phyloP scores from a whole-genome alignment of 169 alveolate genomes.

The Ichthyophthirius multifiliis region DNA sequence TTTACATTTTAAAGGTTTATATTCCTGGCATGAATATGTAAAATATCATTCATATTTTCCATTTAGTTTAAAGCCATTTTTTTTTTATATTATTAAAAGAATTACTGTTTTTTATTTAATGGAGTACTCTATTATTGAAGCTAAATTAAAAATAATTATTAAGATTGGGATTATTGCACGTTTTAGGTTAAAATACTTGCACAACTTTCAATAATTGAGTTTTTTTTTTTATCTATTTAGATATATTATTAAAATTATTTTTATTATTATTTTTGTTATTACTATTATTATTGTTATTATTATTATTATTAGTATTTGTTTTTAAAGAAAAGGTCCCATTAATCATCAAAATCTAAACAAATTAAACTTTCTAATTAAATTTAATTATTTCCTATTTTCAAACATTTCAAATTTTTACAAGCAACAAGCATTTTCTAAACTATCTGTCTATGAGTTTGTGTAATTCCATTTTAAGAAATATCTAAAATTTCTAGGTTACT shows the following conservation, averaged over 20 bases:
- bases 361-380: neutral
- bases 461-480: neutral
- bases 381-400: neutral
- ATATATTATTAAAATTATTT: neutral
- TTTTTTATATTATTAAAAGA: neutral
- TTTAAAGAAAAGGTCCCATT: neutral
- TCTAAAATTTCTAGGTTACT: neutral
- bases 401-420: neutral
- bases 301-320: neutral
- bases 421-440: neutral
- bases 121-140: neutral
- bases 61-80: neutral
- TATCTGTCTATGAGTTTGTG: neutral
- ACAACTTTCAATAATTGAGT: neutral
- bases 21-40: neutral
- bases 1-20: neutral
- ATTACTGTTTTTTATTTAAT: neutral
- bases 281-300: neutral
- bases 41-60: neutral
- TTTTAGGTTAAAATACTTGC: neutral
- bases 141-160: neutral
- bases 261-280: neutral
- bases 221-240: neutral
- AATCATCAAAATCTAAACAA: neutral
- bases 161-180: neutral